phyloP scores from a whole-genome alignment of 768 basidiomycete genomes.

The Mrakia hoshinonis region DNA sequence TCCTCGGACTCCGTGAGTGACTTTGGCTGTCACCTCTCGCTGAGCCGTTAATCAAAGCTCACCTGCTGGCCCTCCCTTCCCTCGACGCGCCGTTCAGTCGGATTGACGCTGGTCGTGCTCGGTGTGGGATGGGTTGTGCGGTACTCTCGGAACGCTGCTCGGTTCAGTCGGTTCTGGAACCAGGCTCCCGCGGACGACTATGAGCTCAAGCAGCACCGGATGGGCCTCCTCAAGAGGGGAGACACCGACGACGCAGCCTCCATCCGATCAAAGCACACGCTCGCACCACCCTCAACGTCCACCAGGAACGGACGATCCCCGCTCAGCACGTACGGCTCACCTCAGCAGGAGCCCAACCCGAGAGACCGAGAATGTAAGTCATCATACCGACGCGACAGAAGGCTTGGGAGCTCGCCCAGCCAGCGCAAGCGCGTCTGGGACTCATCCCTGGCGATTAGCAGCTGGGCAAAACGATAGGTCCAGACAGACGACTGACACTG shows the following conservation, averaged over 20 bases:
- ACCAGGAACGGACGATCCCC: slow-evolving; percentile 11
- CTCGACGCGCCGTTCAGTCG: background rate
- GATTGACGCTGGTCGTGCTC: slow-evolving; percentile 10
- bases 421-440: background rate
- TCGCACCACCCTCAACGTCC: slow-evolving; percentile 14
- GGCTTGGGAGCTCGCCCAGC: too few species aligned
- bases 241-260: slow-evolving; percentile 10
- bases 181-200: slow-evolving; percentile 22
- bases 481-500: background rate
- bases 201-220: slow-evolving; percentile 29
- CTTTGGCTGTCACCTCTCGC: background rate
- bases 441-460: background rate
- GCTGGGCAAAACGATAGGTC: too few species aligned
- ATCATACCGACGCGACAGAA: too few species aligned
- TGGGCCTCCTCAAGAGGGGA: slow-evolving; percentile 4
- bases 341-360: background rate
- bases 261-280: background rate
- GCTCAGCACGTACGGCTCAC: slow-evolving; percentile 14
- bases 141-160: slow-evolving; percentile 24
- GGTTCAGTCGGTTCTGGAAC: slow-evolving; percentile 29
- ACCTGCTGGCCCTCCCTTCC: background rate
- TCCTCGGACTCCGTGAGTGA: slow-evolving; percentile 1
- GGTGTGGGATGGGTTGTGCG: slow-evolving; percentile 24
- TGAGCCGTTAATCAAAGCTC: background rate
- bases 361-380: slow-evolving; percentile 21